Conservation (phyloP, 2,329 filamentous ascomycete genomes). For the Sporothrix variecibatus region DNA sequence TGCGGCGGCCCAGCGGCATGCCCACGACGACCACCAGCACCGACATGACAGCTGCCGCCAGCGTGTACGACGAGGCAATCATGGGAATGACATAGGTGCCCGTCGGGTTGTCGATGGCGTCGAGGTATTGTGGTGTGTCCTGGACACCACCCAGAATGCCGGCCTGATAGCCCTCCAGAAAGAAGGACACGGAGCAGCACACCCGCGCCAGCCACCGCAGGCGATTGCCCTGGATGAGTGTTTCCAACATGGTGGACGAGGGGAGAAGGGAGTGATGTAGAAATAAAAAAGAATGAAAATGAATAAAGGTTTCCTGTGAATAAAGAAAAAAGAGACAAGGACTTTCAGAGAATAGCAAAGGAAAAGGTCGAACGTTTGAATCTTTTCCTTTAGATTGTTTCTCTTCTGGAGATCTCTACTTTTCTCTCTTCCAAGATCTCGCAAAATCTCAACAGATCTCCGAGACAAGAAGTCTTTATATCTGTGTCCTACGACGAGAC, state of each 20-base stretch:
- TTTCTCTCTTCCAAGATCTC: too few species aligned
- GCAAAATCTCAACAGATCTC: too few species aligned
- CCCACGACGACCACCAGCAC: neutral
- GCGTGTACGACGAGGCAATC: slow-evolving; percentile 11
- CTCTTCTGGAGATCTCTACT: too few species aligned
- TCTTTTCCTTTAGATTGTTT: too few species aligned
- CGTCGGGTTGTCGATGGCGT: slow-evolving; percentile 4
- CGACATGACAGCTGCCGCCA: neutral
- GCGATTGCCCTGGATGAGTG: neutral
- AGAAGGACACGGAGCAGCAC: slow-evolving; percentile 11
- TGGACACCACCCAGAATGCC: slow-evolving; percentile 11
- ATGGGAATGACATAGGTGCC: slow-evolving; percentile 12
- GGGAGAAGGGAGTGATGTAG: neutral
- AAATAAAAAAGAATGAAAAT: neutral
- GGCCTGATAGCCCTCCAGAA: slow-evolving; percentile 7
- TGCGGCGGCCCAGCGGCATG: slow-evolving; percentile 12
- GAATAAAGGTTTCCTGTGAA: neutral
- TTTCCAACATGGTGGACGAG: neutral
- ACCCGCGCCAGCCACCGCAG: neutral
- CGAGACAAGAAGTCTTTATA: too few species aligned
- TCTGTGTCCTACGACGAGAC: too few species aligned
- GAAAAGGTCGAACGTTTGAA: too few species aligned
- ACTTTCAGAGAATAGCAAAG: too few species aligned
- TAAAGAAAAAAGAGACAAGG: too few species aligned
- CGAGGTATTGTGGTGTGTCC: neutral